Evolutionary conservation across 768 basidiomycete genomes (phyloP).

Genomic region (Leccinum sublutescens): DNA sequence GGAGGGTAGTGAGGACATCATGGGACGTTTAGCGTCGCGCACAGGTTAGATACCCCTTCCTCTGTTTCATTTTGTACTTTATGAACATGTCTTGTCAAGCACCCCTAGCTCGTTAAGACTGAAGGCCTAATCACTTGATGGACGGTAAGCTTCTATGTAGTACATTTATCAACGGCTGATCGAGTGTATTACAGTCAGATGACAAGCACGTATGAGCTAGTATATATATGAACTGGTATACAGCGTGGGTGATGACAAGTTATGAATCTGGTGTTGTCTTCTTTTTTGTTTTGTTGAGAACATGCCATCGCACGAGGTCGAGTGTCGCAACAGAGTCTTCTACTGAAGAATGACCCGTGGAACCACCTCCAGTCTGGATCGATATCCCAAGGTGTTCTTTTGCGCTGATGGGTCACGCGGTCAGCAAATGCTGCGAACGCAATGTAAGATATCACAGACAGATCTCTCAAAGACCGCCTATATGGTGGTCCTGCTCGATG

Average conservation of each 20-base stretch:
- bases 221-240: constrained; percentile 2
- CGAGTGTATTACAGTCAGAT: background rate
- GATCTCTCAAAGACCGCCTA: constrained; percentile 73
- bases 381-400: constrained; percentile 76
- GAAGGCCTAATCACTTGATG: background rate
- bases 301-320: constrained; percentile 82
- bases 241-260: background rate
- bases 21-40: constrained; percentile 74
- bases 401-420: constrained; percentile 45
- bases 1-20: constrained; percentile 78
- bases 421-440: constrained; percentile 7
- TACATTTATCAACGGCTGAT: background rate
- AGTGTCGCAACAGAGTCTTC: constrained; percentile 90
- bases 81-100: constrained; percentile 25
- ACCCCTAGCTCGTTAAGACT: constrained; percentile 29
- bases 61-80: constrained; percentile 1
- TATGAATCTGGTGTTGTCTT: constrained; percentile 17
- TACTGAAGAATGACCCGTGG: constrained; percentile 81
- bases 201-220: background rate
- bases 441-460: constrained; percentile 47
- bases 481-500: constrained; percentile 77
- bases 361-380: constrained; percentile 79
- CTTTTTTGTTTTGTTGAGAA: constrained; percentile 56
- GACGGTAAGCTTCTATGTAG: constrained; percentile 2
- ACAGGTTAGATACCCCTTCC: constrained; percentile 48